Percentiles rank a stretch among this genome's conserved stretches.
Conservation (phyloP, 2,329 filamentous ascomycete genomes). For the Ceratocystis alfenasii region DNA sequence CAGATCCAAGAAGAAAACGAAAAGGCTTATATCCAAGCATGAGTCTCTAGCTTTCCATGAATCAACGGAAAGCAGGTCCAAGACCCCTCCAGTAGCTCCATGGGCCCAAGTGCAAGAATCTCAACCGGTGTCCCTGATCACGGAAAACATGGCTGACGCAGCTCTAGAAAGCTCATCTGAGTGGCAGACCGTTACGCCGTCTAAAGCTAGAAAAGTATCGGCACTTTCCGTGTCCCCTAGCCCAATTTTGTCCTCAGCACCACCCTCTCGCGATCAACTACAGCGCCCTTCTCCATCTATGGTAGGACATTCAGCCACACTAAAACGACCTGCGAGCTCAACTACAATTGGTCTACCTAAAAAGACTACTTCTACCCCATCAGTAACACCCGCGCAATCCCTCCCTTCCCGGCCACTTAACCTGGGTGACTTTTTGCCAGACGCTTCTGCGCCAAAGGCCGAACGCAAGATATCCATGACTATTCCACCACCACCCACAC, state of each 20-base stretch:
- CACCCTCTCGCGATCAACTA: constrained; percentile 8
- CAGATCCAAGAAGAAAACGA: not conserved
- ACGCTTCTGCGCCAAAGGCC: constrained; percentile 37
- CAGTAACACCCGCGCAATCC: constrained; percentile 3
- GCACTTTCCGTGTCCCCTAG: not conserved
- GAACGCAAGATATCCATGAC: constrained; percentile 52
- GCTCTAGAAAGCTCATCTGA: constrained; percentile 10
- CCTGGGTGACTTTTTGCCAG: constrained; percentile 16
- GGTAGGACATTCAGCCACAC: not conserved
- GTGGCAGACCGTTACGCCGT: constrained; percentile 19
- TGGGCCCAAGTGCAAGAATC: constrained; percentile 13
- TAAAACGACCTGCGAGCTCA: not conserved
- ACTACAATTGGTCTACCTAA: not conserved
- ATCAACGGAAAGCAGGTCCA: not conserved
- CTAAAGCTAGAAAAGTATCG: constrained; percentile 9
- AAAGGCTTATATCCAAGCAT: constrained; percentile 8
- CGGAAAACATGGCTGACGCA: constrained; percentile 20
- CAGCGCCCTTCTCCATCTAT: not conserved
- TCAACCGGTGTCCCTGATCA: constrained; percentile 9
- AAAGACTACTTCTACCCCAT: not conserved
- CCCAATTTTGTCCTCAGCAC: not conserved
- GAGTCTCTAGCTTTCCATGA: not conserved
- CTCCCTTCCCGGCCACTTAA: constrained; percentile 14
- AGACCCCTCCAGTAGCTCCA: constrained; percentile 11
- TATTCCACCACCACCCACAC: constrained; percentile 17